A percentile compares a stretch with the other conserved stretches of the same genome.
phyloP scores from a whole-genome alignment of 192 early-diverging fungal species.

The Radiomyces spectabilis region DNA sequence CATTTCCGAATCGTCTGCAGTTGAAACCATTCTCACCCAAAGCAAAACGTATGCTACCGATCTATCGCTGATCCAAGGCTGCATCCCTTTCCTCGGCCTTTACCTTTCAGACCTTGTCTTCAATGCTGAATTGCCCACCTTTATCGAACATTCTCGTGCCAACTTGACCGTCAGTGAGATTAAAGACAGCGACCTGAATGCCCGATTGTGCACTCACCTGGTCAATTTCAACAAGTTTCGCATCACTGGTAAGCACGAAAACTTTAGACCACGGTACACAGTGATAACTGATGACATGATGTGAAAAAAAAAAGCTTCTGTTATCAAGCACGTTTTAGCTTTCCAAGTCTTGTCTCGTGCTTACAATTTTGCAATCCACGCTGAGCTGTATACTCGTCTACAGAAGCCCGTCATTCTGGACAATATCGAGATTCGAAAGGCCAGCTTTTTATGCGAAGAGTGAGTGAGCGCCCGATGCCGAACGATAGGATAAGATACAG shows the following conservation, averaged over 20 bases:
- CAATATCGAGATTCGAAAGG: conserved; percentile 17
- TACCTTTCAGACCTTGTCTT: conserved; percentile 52
- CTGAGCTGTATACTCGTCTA: conserved; percentile 27
- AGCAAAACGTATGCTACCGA: conserved; percentile 6
- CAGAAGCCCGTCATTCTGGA: conserved; percentile 15
- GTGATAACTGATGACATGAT: background rate
- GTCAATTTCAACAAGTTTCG: conserved; percentile 54
- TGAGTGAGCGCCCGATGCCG: too few relatives aligned
- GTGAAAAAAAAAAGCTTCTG: conserved; percentile 19
- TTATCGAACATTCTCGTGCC: conserved; percentile 19
- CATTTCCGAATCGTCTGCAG: conserved; percentile 28
- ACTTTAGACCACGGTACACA: background rate
- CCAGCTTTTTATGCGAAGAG: conserved; percentile 21
- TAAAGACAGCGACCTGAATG: background rate
- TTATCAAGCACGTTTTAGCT: conserved; percentile 46
- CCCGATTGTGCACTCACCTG: conserved; percentile 14
- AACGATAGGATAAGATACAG: too few relatives aligned
- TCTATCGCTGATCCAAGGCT: conserved; percentile 25
- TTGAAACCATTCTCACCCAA: conserved; percentile 21
- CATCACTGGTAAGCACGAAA: conserved; percentile 33
- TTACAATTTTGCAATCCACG: conserved; percentile 37
- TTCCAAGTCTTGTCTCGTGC: conserved; percentile 39
- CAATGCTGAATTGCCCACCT: conserved; percentile 52
- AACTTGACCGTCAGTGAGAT: background rate
- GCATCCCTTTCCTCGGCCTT: conserved; percentile 53